phyloP scores from a whole-genome alignment of 2,329 filamentous ascomycete species.

The Corinectria fuckeliana region DNA sequence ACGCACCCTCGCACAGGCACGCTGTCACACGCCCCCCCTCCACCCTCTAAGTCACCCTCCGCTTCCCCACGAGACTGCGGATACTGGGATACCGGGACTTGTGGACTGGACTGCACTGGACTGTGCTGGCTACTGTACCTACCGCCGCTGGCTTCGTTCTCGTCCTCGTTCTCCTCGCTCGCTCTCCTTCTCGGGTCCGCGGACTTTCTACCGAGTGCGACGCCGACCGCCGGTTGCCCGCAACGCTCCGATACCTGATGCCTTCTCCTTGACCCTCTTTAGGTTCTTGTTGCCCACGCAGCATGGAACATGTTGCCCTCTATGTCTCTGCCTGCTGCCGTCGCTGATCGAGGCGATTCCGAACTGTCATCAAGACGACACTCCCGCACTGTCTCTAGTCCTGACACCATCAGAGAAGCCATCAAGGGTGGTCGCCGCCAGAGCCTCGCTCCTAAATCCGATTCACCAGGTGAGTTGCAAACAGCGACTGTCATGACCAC shows the following conservation, averaged over 20 bases:
- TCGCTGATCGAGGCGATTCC: constrained; percentile 31
- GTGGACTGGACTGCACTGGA: neutral
- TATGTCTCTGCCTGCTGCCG: constrained; percentile 36
- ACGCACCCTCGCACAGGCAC: neutral
- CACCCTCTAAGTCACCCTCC: neutral
- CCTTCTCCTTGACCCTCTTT: constrained; percentile 28
- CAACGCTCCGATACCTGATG: constrained; percentile 23
- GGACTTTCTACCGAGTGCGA: constrained; percentile 30
- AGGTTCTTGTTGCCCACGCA: constrained; percentile 35
- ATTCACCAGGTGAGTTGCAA: constrained; percentile 40
- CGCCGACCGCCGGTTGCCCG: constrained; percentile 33
- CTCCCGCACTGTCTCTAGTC: constrained; percentile 34
- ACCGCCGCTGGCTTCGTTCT: constrained; percentile 26
- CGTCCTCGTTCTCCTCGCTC: constrained; percentile 27
- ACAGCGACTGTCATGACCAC: neutral
- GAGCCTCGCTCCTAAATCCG: constrained; percentile 37
- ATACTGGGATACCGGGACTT: too few species aligned
- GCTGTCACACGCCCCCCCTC: neutral
- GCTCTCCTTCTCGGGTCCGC: constrained; percentile 30
- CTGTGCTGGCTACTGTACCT: constrained; percentile 20
- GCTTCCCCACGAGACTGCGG: neutral
- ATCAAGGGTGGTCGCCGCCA: constrained; percentile 29
- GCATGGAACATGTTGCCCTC: constrained; percentile 47
- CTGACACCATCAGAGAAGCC: constrained; percentile 31
- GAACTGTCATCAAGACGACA: constrained; percentile 35